Evolutionary conservation across 2,329 filamentous ascomycete genomes (phyloP), one percentile per base, ranked within the genome.

Genomic region (Bipolaris victoriae): DNA sequence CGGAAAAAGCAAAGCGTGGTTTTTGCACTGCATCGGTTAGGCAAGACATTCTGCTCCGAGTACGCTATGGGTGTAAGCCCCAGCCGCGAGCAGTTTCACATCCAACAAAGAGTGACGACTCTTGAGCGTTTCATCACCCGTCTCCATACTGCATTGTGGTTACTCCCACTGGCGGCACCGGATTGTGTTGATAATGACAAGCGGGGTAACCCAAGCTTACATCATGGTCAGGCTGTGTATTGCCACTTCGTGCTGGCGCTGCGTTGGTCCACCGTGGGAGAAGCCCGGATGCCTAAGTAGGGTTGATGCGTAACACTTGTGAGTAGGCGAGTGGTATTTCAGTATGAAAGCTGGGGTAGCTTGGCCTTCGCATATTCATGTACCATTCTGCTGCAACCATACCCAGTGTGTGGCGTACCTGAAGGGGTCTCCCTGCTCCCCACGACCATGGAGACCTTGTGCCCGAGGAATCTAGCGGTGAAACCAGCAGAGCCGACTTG

Each of bases 341-440:
- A 26, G 39, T 18, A 49, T 16, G 29, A 22, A 26, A 40, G 33
- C 26, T 36, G 45, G 35, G 22, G 29, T 52, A 36, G 16, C 31
- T 40, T n/a, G 20, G 52, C 24, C 52, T 45, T 58, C 46, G 44
- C n/a, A 36, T 24, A 57, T 44, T 40, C 33, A 16, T 41, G 46
- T 35, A 37, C 45, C 29, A 31, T 31, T 46, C 50, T 22, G 39
- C 65, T 62, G 62, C 64, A 64, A 29, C 52, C 45, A 57, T 61
- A 62, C 64, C 61, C 62, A 66, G 60, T 47, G 52, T 16, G 56
- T 49, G 35, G 46, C 20, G 18, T 39, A 39, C 16, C 46, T 41
- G 62, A 53, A 58, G 52, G 67, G 65, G 43, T 66, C 33, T 58
- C 63, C 67, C 59, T 65, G 63, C 33, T 58, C 63, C 67, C 59